These are phyloP conservation scores for Heliamphora exappendiculata DNA, from an alignment of 148 eudicot genomes.

Conservation along the genomic window DNA sequence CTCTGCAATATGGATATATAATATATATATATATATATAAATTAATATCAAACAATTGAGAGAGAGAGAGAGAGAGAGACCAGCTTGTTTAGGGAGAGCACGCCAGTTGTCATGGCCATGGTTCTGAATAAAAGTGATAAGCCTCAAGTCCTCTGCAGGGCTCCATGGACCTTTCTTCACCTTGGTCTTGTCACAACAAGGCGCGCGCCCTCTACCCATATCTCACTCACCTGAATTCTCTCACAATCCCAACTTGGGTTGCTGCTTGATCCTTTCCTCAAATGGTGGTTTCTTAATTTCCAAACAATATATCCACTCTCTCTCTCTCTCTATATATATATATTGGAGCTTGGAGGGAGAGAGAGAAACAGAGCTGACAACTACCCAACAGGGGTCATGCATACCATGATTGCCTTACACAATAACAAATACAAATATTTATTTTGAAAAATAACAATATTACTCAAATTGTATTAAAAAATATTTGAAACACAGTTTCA, in stretches of 20 bases:
- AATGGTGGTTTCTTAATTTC: background rate
- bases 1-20: background rate
- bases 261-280: too few relatives aligned
- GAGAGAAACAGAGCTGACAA: background rate
- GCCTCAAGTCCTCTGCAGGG: slow-evolving; percentile 43
- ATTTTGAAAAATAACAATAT: too few relatives aligned
- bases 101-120: slow-evolving; percentile 53
- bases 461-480: too few relatives aligned
- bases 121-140: slow-evolving; percentile 31
- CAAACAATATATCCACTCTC: too few relatives aligned
- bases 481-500: too few relatives aligned
- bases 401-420: too few relatives aligned
- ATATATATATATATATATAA: too few relatives aligned
- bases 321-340: background rate
- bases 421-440: too few relatives aligned
- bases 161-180: slow-evolving; percentile 59
- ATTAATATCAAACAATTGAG: too few relatives aligned
- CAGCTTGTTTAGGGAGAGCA: slow-evolving; percentile 50
- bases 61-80: slow-evolving; percentile 13
- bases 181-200: slow-evolving; percentile 56
- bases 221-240: background rate
- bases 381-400: too few relatives aligned
- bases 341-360: background rate
- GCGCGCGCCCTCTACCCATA: slow-evolving; percentile 51
- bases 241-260: too few relatives aligned